A percentile compares a stretch with the other conserved stretches of the same genome.
These are phyloP conservation scores for Pyrenophora graminea DNA, from an alignment of 2,329 filamentous ascomycete genomes.

Conservation along the genomic window DNA sequence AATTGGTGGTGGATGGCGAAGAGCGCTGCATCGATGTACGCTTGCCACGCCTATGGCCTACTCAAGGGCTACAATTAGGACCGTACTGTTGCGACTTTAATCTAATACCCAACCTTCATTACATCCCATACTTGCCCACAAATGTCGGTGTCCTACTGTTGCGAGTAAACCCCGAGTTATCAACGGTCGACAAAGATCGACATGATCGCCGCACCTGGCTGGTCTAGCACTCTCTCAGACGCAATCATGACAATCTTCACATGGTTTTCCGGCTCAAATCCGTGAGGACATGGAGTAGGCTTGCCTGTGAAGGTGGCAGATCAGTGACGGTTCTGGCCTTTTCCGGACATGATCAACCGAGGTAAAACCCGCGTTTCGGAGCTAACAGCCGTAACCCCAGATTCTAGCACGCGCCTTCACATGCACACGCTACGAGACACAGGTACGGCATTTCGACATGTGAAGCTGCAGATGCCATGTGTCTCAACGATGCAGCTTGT, in stretches of 20 bases:
- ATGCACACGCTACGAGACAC: constrained; percentile 24
- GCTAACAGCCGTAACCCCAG: constrained; percentile 18
- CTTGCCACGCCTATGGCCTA: constrained; percentile 32
- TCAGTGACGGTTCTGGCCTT: constrained; percentile 15
- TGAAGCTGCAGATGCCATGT: constrained; percentile 36
- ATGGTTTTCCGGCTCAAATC: constrained; percentile 6
- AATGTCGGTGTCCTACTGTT: neutral
- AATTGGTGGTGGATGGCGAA: constrained; percentile 14
- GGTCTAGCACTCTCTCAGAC: constrained; percentile 2
- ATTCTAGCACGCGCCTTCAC: constrained; percentile 33
- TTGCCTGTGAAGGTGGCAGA: constrained; percentile 11
- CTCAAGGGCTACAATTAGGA: constrained; percentile 36
- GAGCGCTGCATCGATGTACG: constrained; percentile 11
- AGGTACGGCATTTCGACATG: constrained; percentile 26
- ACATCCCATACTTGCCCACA: no score
- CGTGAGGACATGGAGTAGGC: neutral
- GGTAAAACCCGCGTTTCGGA: constrained; percentile 12
- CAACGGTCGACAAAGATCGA: constrained; percentile 3
- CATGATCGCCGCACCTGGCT: neutral
- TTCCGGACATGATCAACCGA: constrained; percentile 19
- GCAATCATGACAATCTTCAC: constrained; percentile 6
- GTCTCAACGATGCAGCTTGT: constrained; percentile 8
- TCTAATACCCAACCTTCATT: no score
- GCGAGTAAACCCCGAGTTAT: neutral
- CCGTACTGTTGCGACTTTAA: neutral